Base-by-base conservation (phyloP, 257 asterid genomes). In the Penstemon newberryi region DNA sequence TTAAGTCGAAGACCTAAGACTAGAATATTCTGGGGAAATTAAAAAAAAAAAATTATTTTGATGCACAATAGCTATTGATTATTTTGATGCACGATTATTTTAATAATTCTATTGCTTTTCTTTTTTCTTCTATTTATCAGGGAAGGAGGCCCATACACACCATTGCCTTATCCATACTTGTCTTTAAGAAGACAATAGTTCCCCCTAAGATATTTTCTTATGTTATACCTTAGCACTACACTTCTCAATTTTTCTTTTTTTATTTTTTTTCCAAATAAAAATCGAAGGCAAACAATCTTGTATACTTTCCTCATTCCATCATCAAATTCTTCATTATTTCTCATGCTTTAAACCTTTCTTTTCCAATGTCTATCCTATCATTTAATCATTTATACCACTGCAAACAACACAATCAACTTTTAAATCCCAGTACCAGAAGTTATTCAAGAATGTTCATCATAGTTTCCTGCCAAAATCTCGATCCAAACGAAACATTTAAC, bases 401-500 rank as follows among this genome's bases (percentile, higher is more conserved):
- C 77, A 71, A 58, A 19, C 33, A 25, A 25, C 81, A 67, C 73
- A 79, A 25, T 11, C 73, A 79, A 15, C 4, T 4, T 77, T 71
- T 49, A 2, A 51, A 44, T 49, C 56, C 8, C 66, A 42, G 55
- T 12, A 13, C 47, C 53, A 7, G 75, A 36, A 67, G 53, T 40
- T 25, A 11, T 9, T 70, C 77, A 25, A 77, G 84, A 77, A 73
- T 51, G 66, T 40, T 61, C 56, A 15, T 67, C 68, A 51, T n/a
- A n/a, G 72, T 77, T 41, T 86, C 77, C 47, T 79, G 91, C 84
- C 82, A 83, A 41, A 83, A 63, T 10, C 76, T 67, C 7, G 72
- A 75, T 49, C 44, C 78, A 1, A 43, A 67, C 5, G 60, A 77
- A 43, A 78, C 71, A 5, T 46, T 59, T 11, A 64, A 67, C 8